Evolutionary conservation across 345 rosid species (phyloP).

Genomic region (Isatis tinctoria): DNA sequence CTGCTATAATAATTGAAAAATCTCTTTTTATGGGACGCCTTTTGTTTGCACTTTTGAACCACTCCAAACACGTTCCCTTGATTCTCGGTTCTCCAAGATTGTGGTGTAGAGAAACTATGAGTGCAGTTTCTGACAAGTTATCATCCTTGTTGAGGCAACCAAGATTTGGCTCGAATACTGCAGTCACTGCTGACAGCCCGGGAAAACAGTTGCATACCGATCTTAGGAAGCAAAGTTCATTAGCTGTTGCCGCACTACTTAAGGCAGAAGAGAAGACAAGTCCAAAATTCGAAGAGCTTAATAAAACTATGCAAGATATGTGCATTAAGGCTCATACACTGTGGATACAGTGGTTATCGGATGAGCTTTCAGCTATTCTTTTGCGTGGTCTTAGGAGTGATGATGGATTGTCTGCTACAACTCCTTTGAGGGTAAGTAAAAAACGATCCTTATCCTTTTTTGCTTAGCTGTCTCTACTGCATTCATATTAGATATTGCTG

Average conservation of each 20-base stretch:
- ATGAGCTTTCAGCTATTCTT: slow-evolving; percentile 78
- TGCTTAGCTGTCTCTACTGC: neutral
- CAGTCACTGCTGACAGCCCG: slow-evolving; percentile 48
- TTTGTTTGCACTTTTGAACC: slow-evolving; percentile 75
- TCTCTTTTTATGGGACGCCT: slow-evolving; percentile 92
- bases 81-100: slow-evolving; percentile 91
- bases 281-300: slow-evolving; percentile 70
- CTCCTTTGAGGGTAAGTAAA: slow-evolving; percentile 64
- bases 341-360: slow-evolving; percentile 91
- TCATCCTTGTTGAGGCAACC: slow-evolving; percentile 64
- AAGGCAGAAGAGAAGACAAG: slow-evolving; percentile 76
- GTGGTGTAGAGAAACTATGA: slow-evolving; percentile 69
- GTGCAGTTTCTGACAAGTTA: slow-evolving; percentile 60
- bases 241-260: slow-evolving; percentile 77
- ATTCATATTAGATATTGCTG: neutral
- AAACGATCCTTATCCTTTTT: neutral
- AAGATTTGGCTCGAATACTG: slow-evolving; percentile 40
- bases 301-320: slow-evolving; percentile 52
- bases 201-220: slow-evolving; percentile 47
- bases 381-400: slow-evolving; percentile 61
- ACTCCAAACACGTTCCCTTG: slow-evolving; percentile 75
- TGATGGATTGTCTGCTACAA: slow-evolving; percentile 76
- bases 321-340: slow-evolving; percentile 82
- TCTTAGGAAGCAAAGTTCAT: slow-evolving; percentile 65
- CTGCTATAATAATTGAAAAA: slow-evolving; percentile 72